Conservation (phyloP, 1,139 yeast genomes). For the Pneumocystis wakefieldiae region DNA sequence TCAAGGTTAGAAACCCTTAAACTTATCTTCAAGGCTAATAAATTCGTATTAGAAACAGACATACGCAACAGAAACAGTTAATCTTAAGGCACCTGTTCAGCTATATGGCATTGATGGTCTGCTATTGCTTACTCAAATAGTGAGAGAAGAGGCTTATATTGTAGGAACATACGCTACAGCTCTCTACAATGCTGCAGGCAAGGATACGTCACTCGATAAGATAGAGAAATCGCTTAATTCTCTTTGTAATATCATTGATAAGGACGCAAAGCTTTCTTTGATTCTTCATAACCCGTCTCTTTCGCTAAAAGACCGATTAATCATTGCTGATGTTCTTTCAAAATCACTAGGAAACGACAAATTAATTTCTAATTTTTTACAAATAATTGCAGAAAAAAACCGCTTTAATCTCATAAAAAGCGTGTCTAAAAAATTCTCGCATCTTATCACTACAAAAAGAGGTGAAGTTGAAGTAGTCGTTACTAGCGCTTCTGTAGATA, state of each 20-base stretch:
- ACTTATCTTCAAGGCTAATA: not conserved
- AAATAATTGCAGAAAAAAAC: constrained; percentile 87
- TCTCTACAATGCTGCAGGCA: constrained; percentile 78
- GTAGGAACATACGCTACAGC: constrained; percentile 60
- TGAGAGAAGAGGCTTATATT: not conserved
- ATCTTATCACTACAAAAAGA: constrained; percentile 73
- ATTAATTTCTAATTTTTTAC: constrained; percentile 65
- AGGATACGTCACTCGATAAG: constrained; percentile 60
- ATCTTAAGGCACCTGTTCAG: not conserved
- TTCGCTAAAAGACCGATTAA: constrained; percentile 55
- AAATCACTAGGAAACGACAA: constrained; percentile 41
- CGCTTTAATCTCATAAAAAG: constrained; percentile 58
- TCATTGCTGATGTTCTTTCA: constrained; percentile 48
- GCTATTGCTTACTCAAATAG: not conserved
- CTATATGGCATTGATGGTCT: not conserved
- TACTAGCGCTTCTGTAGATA: constrained; percentile 49
- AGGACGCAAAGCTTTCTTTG: constrained; percentile 48
- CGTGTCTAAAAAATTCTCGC: constrained; percentile 56
- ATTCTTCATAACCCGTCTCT: constrained; percentile 74
- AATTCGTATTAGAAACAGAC: not conserved
- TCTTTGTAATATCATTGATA: constrained; percentile 40
- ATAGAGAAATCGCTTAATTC: constrained; percentile 54
- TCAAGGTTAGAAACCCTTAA: not conserved
- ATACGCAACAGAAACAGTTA: not conserved
- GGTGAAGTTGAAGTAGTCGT: constrained; percentile 90